Evolutionary conservation across 2,329 filamentous ascomycete species (phyloP).

Genomic region (Penicillium sp.): DNA sequence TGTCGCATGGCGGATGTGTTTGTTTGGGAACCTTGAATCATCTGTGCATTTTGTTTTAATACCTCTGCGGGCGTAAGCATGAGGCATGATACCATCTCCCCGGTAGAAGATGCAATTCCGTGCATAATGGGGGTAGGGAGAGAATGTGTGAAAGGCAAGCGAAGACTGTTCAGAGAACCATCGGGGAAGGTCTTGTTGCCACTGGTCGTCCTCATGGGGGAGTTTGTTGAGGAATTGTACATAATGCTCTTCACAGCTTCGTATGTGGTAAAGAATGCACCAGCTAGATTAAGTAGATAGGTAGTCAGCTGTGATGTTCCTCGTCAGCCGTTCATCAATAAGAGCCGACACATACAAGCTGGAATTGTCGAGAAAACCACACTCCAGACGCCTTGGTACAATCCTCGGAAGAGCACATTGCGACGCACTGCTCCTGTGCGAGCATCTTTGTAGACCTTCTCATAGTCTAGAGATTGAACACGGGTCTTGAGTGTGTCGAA

Average conservation of each 20-base stretch:
- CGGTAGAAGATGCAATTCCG: conserved; percentile 69
- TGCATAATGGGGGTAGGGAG: conserved; percentile 71
- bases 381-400: conserved; percentile 86
- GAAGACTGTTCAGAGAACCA: conserved; percentile 1
- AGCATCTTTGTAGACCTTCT: conserved; percentile 62
- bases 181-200: neutral
- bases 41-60: conserved; percentile 91
- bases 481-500: conserved; percentile 88
- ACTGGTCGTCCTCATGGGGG: conserved; percentile 6
- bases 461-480: conserved; percentile 75
- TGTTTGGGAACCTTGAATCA: conserved; percentile 54
- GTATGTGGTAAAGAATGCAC: conserved; percentile 87
- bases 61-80: conserved; percentile 88
- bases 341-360: conserved; percentile 57
- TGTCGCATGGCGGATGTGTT: conserved; percentile 53
- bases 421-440: conserved; percentile 55
- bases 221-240: conserved; percentile 46
- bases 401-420: conserved; percentile 63
- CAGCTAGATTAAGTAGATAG: conserved; percentile 53
- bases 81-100: conserved; percentile 80
- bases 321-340: neutral
- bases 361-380: conserved; percentile 85
- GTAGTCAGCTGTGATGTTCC: neutral
- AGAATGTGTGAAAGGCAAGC: conserved; percentile 36
- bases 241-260: conserved; percentile 71